Evolutionary conservation across 176 grass and related monocot species (phyloP), one percentile per base, ranked within the genome.

Genomic region (Calamus simplicifolius): DNA sequence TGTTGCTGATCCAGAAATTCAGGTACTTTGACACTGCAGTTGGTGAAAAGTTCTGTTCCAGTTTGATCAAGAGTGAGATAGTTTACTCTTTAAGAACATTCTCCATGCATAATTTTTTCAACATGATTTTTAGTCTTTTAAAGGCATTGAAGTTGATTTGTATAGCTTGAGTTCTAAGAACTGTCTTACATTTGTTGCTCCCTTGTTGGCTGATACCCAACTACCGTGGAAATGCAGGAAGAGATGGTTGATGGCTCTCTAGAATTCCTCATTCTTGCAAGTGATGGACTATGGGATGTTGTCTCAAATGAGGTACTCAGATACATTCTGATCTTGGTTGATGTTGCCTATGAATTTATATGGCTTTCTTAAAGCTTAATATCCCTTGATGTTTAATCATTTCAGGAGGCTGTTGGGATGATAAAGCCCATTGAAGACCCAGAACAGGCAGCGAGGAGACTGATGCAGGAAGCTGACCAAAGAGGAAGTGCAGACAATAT

Each of bases 401-500:
- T 57, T 29, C 61, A 84, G 81, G 81, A 84, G 57, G 81, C 81
- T 29, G 71, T 79, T 1, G 81, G 18, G 8, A 62, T 84, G 76
- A 84, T 76, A 56, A 66, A 76, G 30, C 71, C 81, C 13, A 79
- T 79, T 18, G 76, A 75, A 54, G 81, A 84, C 61, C 76, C 81
- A 52, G 76, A 84, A 61, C 76, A 84, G 64, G 81, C 81, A 14
- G 81, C 76, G 5, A 75, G 75, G 66, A 79, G 73, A 75, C 81
- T 84, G n/a, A 29, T 84, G 76, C 81, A 84, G 3, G 81, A 84
- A 62, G 81, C 81, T 6, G 79, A 84, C 65, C 69, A 67, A 71
- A 60, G 67, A 76, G 81, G 79, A 76, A 84, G 81, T 67, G 75
- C 71, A 23, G 81, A 84, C 71, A 84, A 84, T 52, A 84, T 84